Conservation (phyloP, 352 stramenopile genomes). For the Pythium pyrilobum region DNA sequence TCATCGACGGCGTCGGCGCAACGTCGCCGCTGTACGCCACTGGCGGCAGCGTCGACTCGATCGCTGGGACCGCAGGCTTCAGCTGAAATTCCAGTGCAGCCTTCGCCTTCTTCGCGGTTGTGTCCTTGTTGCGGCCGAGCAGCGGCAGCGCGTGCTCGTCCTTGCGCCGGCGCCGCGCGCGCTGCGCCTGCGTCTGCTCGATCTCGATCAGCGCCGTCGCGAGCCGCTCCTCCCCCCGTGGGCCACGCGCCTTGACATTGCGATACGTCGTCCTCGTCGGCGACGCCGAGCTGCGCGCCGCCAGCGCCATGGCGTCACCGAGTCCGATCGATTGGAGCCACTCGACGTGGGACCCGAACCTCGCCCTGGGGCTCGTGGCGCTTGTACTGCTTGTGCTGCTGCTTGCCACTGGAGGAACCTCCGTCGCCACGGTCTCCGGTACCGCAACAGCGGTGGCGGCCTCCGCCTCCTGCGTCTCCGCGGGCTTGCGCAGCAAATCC, state of each 20-base stretch:
- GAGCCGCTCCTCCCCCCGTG: not conserved
- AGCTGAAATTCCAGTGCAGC: not conserved
- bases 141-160: conserved; percentile 12
- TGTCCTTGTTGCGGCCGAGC: not conserved
- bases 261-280: not conserved
- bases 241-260: not conserved
- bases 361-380: not conserved
- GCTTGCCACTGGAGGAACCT: no score
- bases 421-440: not conserved
- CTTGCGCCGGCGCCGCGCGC: not conserved
- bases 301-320: not conserved
- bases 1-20: no score
- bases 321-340: conserved; percentile 17
- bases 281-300: not conserved
- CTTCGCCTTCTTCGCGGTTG: not conserved
- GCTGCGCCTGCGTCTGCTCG: not conserved
- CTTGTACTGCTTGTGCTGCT: no score
- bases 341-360: conserved; percentile 18
- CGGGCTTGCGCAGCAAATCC: conserved; percentile 1
- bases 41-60: no score
- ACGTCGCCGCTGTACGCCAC: no score
- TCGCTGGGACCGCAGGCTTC: not conserved
- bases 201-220: not conserved
- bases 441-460: not conserved
- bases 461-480: not conserved